A percentile compares a stretch with the other conserved stretches of the same genome.
phyloP scores from a whole-genome alignment of 2,329 filamentous ascomycete species.

The Neonectria neomacrospora region DNA sequence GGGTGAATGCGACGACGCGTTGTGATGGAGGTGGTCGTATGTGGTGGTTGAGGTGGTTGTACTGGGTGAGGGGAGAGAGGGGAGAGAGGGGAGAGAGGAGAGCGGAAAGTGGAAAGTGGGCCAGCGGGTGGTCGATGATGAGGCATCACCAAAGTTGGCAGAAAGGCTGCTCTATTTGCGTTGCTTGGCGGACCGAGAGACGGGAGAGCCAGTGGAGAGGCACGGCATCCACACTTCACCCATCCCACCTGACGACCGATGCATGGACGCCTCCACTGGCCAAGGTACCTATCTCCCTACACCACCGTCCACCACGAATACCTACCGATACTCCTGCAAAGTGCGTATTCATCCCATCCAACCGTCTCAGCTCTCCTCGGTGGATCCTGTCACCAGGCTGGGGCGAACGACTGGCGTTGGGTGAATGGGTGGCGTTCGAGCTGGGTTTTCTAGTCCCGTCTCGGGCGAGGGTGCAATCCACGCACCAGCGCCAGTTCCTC shows the following conservation, averaged over 20 bases:
- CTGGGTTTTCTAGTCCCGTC: not conserved
- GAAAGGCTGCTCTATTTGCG: conserved; percentile 6
- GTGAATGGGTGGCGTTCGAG: conserved; percentile 9
- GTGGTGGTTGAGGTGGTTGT: not conserved
- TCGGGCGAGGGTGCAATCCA: conserved; percentile 15
- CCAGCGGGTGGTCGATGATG: conserved; percentile 7
- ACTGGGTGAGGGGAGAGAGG: not conserved
- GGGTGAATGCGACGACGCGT: not conserved
- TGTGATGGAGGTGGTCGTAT: not conserved
- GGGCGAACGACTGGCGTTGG: not conserved
- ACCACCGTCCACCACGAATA: too few relatives aligned
- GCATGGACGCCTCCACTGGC: not conserved
- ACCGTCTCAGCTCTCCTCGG: not conserved
- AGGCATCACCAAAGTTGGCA: conserved; percentile 21
- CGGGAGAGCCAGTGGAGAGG: conserved; percentile 5
- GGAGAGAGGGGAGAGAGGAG: not conserved
- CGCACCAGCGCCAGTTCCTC: not conserved
- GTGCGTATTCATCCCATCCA: not conserved
- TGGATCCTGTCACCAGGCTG: not conserved
- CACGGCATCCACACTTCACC: not conserved
- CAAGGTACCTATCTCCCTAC: too few relatives aligned
- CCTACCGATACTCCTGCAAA: too few relatives aligned
- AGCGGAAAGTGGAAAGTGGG: conserved; percentile 10
- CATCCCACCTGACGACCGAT: not conserved
- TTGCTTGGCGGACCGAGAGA: conserved; percentile 21